Percentiles rank a stretch among this genome's conserved stretches.
Conservation (phyloP, 257 asterid genomes). For the Verbena officinalis region DNA sequence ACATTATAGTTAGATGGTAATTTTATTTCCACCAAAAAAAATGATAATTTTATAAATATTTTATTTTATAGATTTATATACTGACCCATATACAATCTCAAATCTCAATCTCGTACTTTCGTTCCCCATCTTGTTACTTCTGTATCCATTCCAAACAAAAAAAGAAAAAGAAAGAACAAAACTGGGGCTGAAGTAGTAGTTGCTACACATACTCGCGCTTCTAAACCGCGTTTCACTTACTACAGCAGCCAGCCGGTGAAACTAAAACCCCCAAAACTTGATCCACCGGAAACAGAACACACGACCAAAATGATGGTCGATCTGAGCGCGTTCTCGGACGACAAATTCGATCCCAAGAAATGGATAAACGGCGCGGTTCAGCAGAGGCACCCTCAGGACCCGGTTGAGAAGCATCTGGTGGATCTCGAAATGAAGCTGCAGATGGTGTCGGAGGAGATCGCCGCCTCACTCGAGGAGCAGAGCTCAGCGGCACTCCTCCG, state of each 20-base stretch:
- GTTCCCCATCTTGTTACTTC: too few relatives aligned
- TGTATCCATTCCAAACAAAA: too few relatives aligned
- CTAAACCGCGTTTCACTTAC: too few relatives aligned
- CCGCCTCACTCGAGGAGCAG: slow-evolving; percentile 93
- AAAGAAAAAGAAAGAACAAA: too few relatives aligned
- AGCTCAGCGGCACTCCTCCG: slow-evolving; percentile 92
- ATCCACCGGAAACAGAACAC: slow-evolving; percentile 30
- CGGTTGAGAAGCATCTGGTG: slow-evolving; percentile 85
- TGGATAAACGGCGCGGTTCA: slow-evolving; percentile 91
- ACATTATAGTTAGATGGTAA: too few relatives aligned
- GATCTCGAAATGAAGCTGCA: slow-evolving; percentile 99
- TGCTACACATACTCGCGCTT: neutral
- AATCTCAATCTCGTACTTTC: too few relatives aligned
- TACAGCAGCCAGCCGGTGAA: slow-evolving; percentile 13
- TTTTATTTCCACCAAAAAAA: too few relatives aligned
- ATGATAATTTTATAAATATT: too few relatives aligned
- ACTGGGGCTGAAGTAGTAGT: neutral
- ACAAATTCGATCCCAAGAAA: slow-evolving; percentile 90
- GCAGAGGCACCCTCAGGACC: slow-evolving; percentile 87
- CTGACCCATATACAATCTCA: too few relatives aligned
- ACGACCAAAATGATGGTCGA: slow-evolving; percentile 75
- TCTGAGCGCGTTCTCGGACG: slow-evolving; percentile 85
- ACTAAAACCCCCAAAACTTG: slow-evolving; percentile 32
- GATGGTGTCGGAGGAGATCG: slow-evolving; percentile 95
- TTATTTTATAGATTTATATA: too few relatives aligned